Evolutionary conservation across 139 green algal species (phyloP), one percentile per base, ranked within the genome.

Genomic region (Chlorella sp.): DNA sequence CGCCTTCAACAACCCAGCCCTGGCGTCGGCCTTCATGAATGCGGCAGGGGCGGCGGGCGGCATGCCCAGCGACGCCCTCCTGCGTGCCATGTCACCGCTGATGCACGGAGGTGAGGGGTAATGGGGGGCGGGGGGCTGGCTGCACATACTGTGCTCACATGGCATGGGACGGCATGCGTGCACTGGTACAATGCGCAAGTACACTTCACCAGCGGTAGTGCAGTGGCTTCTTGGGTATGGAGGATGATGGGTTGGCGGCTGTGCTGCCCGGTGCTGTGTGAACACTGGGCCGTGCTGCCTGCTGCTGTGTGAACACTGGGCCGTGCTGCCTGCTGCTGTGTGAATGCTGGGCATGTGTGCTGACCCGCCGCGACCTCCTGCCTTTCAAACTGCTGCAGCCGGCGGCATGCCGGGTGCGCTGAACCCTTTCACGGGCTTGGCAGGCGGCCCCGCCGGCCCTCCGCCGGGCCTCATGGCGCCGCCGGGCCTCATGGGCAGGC

Each of bases 21-120:
- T 88, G 28, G 84, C 84, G 16, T 88, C 84, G 18, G 84, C 84
- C 0, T 81, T 88, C 68, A 81, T 88, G 66, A 34, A 2, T 7
- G 82, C 82, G 82, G 82, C 75, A 18, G 79, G 79, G 0, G 42
- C 42, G 68, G 66, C 57, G 84, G 83, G 64, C 7, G 39, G 64
- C 12, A 40, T 88, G 83, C 36, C 11, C 4, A 79, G 61, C 28
- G 83, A 88, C 11, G 83, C 83, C 28, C 61, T 88, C 15, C 69
- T 88, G 85, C 39, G 69, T 0, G 85, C 85, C 69, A 83, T 88
- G 85, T 82, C 85, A 21, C 85, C 85, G 4, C 61, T 82, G 30
- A 32, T 71, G 40, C 85, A 81, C 18, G 85, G 85, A 30, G 83
- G 37, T 75, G 57, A 77, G 82, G 37, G 24, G 36, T 12, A 3